Base-by-base conservation (phyloP, 2,329 filamentous ascomycete species). In the Pestalotiopsis sp. region DNA sequence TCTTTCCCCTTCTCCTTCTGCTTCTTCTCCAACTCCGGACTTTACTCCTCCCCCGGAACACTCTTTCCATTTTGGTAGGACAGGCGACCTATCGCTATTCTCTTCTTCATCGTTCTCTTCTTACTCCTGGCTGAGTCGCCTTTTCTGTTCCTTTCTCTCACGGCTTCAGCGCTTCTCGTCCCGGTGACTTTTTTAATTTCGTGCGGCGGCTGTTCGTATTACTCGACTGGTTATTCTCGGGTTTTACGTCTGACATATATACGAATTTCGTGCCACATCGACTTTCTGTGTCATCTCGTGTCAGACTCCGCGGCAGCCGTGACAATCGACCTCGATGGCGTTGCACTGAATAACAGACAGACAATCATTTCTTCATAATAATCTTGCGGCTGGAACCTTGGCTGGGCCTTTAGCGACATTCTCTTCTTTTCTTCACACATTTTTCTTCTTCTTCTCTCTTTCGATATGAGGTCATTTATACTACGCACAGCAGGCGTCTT, bases 91-190 rank as follows among this genome's bases (percentile, higher is more conserved):
- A 45, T 66, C 64, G 56, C 38, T 11, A 23, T 66, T 39, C 56
- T 11, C 7, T 36, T 36, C 13, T 66, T 66, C 66, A 45, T 72
- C 73, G 52, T 68, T 68, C 68, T 39, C 70, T 66, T 71, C 66
- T 64, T 56, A 63, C 76, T 78, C 75, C 75, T 73, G 77, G 77
- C 66, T 71, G 76, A 78, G 77, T 74, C 66, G 66, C 70, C 72
- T 73, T 72, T 73, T 73, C 72, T 72, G 70, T 64, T 68, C 31
- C 25, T 23, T 31, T 39, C 52, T 69, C 25, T n/a, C 11, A 52
- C 45, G 45, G n/a, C 12, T 52, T n/a, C 45, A 12, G 27, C 68
- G 70, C 66, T 59, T 64, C 70, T 68, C 68, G 74, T 76, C 73
- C 73, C 60, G 73, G 72, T 65, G 73, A 73, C 72, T 66, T 68